Percentiles rank a stretch among this genome's conserved stretches.
phyloP scores from a whole-genome alignment of 495 filamentous ascomycete species.

The Penicillium cataractarum region DNA sequence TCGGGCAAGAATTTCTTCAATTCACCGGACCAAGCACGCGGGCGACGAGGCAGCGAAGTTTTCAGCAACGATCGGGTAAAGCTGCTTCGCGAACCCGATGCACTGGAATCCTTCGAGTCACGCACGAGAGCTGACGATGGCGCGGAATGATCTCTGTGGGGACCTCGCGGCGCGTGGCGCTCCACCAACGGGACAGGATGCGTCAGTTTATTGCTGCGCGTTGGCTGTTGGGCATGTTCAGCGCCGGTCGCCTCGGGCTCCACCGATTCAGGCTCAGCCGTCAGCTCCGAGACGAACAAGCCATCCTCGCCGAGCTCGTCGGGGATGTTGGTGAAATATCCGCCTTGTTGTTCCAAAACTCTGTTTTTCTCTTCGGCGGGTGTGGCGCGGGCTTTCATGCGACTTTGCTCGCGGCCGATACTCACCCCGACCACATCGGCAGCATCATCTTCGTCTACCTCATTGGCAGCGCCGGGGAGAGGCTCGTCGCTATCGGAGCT shows the following conservation, averaged over 20 bases:
- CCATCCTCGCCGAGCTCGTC: conserved; percentile 31
- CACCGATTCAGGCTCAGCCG: conserved; percentile 40
- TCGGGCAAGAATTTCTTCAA: conserved; percentile 49
- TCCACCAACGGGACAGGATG: conserved; percentile 17
- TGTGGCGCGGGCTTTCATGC: conserved; percentile 70
- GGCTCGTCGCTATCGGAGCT: conserved; percentile 47
- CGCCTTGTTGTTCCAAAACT: conserved; percentile 61
- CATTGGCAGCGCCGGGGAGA: conserved; percentile 17
- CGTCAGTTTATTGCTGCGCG: conserved; percentile 4
- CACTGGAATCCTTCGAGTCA: conserved; percentile 17
- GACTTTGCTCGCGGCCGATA: conserved; percentile 71
- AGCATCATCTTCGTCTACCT: conserved; percentile 43
- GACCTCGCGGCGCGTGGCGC: conserved; percentile 17
- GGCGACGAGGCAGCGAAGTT: conserved; percentile 40
- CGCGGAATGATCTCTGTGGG: conserved; percentile 22
- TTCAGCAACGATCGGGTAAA: conserved; percentile 48
- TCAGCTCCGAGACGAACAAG: conserved; percentile 38
- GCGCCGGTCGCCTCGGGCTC: conserved; percentile 7
- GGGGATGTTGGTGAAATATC: conserved; percentile 54
- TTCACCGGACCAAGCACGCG: conserved; percentile 48
- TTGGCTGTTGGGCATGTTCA: not conserved
- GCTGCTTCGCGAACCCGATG: conserved; percentile 32
- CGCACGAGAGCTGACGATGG: conserved; percentile 4
- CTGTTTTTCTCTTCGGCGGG: conserved; percentile 76
- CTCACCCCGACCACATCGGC: conserved; percentile 77